phyloP scores from a whole-genome alignment of 768 basidiomycete species.

The Kwoniella heveanensis region DNA sequence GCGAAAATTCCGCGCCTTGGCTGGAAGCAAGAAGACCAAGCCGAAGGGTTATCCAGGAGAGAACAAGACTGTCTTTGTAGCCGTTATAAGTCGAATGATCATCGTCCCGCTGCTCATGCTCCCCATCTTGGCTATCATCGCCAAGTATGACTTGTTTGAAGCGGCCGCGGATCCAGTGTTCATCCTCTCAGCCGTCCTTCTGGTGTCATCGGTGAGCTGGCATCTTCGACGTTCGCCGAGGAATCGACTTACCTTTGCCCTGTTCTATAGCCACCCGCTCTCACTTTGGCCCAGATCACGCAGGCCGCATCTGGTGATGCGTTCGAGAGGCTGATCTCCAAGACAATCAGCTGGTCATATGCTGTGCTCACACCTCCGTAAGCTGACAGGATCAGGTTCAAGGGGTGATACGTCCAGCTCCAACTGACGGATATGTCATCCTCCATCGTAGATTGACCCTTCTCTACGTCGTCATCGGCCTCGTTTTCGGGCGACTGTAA shows the following conservation, averaged over 20 bases:
- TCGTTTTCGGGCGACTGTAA: not conserved
- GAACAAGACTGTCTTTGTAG: slow-evolving; percentile 77
- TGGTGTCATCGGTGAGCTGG: slow-evolving; percentile 65
- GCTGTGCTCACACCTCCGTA: slow-evolving; percentile 80
- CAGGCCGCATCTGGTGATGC: slow-evolving; percentile 81
- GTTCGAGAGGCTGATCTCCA: slow-evolving; percentile 85
- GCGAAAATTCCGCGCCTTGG: slow-evolving; percentile 31
- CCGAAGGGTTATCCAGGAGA: slow-evolving; percentile 62
- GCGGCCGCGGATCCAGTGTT: slow-evolving; percentile 59
- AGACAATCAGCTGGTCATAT: slow-evolving; percentile 92
- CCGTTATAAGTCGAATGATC: slow-evolving; percentile 83
- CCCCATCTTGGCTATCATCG: slow-evolving; percentile 70
- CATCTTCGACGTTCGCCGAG: too few species aligned
- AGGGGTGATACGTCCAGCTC: too few species aligned
- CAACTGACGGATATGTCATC: not conserved
- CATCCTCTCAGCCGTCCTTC: slow-evolving; percentile 79
- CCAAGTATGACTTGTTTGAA: slow-evolving; percentile 58
- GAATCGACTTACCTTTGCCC: not conserved
- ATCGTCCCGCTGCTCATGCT: slow-evolving; percentile 76
- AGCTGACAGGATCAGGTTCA: slow-evolving; percentile 11
- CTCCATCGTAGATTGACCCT: not conserved
- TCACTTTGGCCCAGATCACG: slow-evolving; percentile 77
- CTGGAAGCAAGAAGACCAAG: not conserved
- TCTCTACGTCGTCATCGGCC: not conserved
- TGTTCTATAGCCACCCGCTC: slow-evolving; percentile 68